Evolutionary conservation across 2,329 filamentous ascomycete genomes (phyloP).

Genomic region (Magnaporthiopsis incrustans): DNA sequence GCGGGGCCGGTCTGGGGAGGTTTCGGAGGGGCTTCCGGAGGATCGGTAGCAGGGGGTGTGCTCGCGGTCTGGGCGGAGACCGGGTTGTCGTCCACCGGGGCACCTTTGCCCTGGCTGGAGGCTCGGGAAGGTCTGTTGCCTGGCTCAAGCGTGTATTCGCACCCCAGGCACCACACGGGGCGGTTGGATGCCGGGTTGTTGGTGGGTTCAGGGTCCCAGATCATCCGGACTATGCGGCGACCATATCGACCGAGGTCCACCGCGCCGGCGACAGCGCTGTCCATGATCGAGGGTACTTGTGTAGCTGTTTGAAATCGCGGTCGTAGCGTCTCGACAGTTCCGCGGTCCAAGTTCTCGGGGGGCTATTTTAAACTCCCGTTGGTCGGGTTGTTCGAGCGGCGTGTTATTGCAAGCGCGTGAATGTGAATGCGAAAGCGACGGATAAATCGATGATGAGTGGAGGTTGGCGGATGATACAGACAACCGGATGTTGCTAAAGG

Average conservation of each 20-base stretch:
- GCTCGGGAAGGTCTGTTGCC: background rate
- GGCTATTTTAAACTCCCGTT: background rate
- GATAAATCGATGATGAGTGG: background rate
- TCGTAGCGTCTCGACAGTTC: background rate
- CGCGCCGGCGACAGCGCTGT: slow-evolving; percentile 34
- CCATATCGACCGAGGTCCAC: slow-evolving; percentile 68
- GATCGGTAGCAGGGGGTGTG: slow-evolving; percentile 8
- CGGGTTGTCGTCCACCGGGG: slow-evolving; percentile 7
- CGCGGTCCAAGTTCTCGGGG: background rate
- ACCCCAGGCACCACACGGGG: slow-evolving; percentile 76
- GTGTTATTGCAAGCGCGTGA: background rate
- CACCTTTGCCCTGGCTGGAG: background rate
- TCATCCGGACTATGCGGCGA: slow-evolving; percentile 78
- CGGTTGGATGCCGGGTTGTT: slow-evolving; percentile 63
- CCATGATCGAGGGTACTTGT: slow-evolving; percentile 16
- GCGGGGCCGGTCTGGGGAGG: slow-evolving; percentile 14
- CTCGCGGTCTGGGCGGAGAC: slow-evolving; percentile 13
- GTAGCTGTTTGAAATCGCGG: background rate
- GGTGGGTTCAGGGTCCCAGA: slow-evolving; percentile 83
- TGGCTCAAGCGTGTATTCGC: slow-evolving; percentile 36
- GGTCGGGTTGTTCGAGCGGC: background rate
- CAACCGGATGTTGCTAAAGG: background rate
- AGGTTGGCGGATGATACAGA: background rate
- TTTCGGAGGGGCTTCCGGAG: slow-evolving; percentile 9
- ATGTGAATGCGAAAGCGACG: background rate